Conservation (phyloP, 1,139 yeast species). For the Geotrichum klebahnii region DNA sequence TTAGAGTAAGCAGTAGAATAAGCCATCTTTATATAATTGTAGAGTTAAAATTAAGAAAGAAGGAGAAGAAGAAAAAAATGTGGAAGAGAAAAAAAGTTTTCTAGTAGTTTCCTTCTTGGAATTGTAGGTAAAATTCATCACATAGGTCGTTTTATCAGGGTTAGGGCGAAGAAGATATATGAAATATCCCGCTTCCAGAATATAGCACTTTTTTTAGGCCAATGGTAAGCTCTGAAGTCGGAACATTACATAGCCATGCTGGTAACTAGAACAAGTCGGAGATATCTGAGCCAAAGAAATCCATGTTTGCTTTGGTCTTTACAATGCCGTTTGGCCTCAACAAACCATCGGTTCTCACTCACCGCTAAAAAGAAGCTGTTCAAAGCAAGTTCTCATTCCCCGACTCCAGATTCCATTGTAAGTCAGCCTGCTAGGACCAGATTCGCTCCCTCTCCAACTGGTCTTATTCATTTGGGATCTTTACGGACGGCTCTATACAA, state of each 20-base stretch:
- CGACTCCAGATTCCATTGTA: conserved; percentile 27
- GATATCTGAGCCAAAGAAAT: not conserved
- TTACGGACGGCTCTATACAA: conserved; percentile 89
- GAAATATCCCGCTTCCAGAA: not conserved
- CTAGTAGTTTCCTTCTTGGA: no score
- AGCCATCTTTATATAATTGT: conserved; percentile 4
- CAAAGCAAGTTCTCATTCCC: conserved; percentile 6
- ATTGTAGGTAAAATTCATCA: no score
- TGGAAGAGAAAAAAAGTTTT: not conserved
- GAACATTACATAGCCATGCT: no score
- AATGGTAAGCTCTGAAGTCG: no score
- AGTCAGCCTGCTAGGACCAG: conserved; percentile 71
- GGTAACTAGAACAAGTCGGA: not conserved
- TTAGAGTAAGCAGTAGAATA: conserved; percentile 8
- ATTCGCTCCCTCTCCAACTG: conserved; percentile 98
- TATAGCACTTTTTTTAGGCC: not conserved
- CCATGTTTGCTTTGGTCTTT: not conserved
- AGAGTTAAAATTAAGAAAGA: not conserved
- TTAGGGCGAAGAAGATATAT: not conserved
- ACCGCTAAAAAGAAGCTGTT: conserved; percentile 16
- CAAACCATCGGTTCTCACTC: conserved; percentile 8
- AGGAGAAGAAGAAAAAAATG: not conserved
- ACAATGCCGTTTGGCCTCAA: conserved; percentile 4
- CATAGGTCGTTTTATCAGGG: no score
- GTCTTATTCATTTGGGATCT: conserved; percentile 86